Percentiles rank a stretch among this genome's conserved stretches.
Conservation (phyloP, 164 flowering plant species). For the Liquidambar formosana region DNA sequence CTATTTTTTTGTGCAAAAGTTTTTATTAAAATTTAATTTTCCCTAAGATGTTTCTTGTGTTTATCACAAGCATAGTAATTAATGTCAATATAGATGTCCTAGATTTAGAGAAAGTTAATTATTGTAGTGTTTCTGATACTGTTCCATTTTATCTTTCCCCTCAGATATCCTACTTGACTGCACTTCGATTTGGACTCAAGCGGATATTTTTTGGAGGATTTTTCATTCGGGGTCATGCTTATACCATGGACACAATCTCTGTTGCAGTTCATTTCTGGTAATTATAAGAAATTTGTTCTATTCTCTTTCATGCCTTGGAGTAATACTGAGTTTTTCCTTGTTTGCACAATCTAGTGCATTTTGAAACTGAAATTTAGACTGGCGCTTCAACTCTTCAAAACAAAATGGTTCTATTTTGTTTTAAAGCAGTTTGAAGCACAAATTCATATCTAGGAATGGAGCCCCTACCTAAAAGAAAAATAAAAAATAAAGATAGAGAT, state of each 20-base stretch:
- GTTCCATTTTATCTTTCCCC: neutral
- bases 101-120: neutral
- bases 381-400: no score
- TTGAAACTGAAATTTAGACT: no score
- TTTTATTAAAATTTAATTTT: neutral
- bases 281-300: neutral
- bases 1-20: no score
- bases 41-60: neutral
- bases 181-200: slow-evolving; percentile 64
- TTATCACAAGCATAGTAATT: no score
- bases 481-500: no score
- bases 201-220: slow-evolving; percentile 74
- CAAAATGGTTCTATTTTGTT: no score
- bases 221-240: slow-evolving; percentile 65
- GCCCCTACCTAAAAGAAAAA: no score
- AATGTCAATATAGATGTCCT: neutral
- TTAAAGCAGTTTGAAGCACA: no score
- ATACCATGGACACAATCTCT: slow-evolving; percentile 74
- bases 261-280: slow-evolving; percentile 75
- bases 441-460: no score
- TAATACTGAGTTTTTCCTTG: no score
- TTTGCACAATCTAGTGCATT: no score
- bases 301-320: neutral
- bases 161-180: slow-evolving; percentile 72
- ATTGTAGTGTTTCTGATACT: neutral